Conservation (phyloP, 2,329 filamentous ascomycete genomes). For the Didymella pinodella region DNA sequence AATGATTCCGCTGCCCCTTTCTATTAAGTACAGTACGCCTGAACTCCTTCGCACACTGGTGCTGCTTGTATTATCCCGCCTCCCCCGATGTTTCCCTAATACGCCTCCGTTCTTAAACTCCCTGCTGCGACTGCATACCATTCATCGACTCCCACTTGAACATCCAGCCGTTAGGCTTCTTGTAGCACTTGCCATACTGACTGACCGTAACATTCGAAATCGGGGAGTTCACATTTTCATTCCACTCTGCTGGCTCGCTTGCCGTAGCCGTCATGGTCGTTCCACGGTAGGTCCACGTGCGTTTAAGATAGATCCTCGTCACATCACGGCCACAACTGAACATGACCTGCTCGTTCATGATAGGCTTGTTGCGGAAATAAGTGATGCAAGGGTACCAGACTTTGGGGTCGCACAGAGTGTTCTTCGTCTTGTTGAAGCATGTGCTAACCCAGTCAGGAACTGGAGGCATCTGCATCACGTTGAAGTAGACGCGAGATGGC, state of each 20-base stretch:
- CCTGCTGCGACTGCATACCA: background rate
- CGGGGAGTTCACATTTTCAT: background rate
- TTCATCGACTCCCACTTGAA: constrained; percentile 11
- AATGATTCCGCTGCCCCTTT: constrained; percentile 29
- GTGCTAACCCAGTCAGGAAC: background rate
- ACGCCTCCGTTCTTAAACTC: background rate
- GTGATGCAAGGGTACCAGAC: background rate
- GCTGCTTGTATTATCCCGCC: background rate
- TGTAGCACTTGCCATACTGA: constrained; percentile 11
- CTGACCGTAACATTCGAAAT: constrained; percentile 24
- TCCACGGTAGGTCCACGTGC: background rate
- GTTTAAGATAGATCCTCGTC: background rate
- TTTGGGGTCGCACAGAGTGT: background rate
- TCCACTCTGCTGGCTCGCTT: constrained; percentile 17
- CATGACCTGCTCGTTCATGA: background rate
- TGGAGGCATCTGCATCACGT: background rate
- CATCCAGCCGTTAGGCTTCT: constrained; percentile 12
- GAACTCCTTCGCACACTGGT: constrained; percentile 6
- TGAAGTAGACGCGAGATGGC: constrained; percentile 2
- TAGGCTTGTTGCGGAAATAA: background rate
- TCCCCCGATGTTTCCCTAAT: background rate
- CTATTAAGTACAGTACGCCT: constrained; percentile 10
- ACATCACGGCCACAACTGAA: background rate
- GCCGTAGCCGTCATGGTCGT: constrained; percentile 9
- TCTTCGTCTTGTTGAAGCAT: background rate